Base-by-base conservation (phyloP, 2,329 filamentous ascomycete species). In the Stachybotrys echinatus region DNA sequence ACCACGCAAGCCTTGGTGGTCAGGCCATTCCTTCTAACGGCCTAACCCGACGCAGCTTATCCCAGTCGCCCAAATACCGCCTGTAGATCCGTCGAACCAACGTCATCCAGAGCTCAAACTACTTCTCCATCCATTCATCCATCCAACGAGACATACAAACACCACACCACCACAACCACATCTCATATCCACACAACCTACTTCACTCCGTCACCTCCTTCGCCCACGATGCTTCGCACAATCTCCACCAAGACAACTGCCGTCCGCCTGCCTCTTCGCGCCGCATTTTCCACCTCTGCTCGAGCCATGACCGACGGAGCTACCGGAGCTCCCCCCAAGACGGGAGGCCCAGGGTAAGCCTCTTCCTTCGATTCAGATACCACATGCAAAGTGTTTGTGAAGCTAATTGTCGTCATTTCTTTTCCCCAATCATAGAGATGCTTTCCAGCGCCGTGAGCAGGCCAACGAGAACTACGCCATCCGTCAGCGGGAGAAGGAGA, bases 391-490 rank as follows among this genome's bases (percentile, higher is more conserved):
- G 27, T 34, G 14, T 34, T 14, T 14, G 14, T 8, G 27, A 34
- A 40, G 38, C 38, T 40, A 40, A 40, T 14, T 8, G 27, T 34
- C 10, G 10, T 44, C 7, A 50, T 42, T 17, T 42, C 23, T 49
- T 23, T 40, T 48, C 31, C n/a, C 10, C 19, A 5, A 37, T n/a
- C 45, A 60, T 58, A 95, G 92, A 61, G 92, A 99, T 67, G 84
- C 89, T 50, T 99, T 96, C 82, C 89, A 86, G 74, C 87, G 87
- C 74, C 90, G 94, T 62, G 94, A 99, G 74, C 82, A 86, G 67
- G 92, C 92, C 59, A 80, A 76, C 67, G 94, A 97, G 76, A 86
- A 91, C 69, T 82, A 83, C 61, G 89, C 88, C 73, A 91, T 99
- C 74, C 83, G 84, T 64, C 77, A 88, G 75, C 88, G 91, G 67